Percentiles rank a stretch among this genome's conserved stretches.
phyloP scores from a whole-genome alignment of 352 stramenopile genomes.

The Peronosclerospora sorghi region DNA sequence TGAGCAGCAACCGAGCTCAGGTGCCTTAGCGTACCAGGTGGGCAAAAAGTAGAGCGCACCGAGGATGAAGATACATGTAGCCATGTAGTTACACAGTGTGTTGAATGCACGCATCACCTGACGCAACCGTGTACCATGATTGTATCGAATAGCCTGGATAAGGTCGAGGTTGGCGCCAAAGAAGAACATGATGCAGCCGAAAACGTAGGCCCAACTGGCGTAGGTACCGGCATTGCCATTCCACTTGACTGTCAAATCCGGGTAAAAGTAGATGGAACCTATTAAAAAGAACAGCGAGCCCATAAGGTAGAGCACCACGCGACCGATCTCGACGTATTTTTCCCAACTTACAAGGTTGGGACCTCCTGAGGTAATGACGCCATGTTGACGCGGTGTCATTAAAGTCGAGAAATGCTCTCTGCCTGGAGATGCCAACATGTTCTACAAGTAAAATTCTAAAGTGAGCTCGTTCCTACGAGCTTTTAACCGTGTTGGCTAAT shows the following conservation, averaged over 20 bases:
- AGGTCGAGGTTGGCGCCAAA: slow-evolving; percentile 62
- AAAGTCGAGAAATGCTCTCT: too few relatives aligned
- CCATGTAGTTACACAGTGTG: slow-evolving; percentile 51
- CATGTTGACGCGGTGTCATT: too few relatives aligned
- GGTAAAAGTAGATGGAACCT: slow-evolving; percentile 77
- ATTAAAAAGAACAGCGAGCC: slow-evolving; percentile 63
- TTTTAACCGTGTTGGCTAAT: too few relatives aligned
- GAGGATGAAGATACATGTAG: slow-evolving; percentile 59
- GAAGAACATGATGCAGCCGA: slow-evolving; percentile 65
- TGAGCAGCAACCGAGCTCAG: slow-evolving; percentile 56
- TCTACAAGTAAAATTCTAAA: too few relatives aligned
- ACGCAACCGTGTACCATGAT: slow-evolving; percentile 33
- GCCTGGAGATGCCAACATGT: too few relatives aligned
- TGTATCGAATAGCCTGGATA: slow-evolving; percentile 49
- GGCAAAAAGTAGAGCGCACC: slow-evolving; percentile 75
- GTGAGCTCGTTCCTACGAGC: too few relatives aligned
- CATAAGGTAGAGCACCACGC: slow-evolving; percentile 43
- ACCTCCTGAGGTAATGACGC: neutral
- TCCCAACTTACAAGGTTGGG: slow-evolving; percentile 26
- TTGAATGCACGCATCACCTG: slow-evolving; percentile 54
- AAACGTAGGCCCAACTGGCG: slow-evolving; percentile 54
- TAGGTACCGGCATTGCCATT: slow-evolving; percentile 49
- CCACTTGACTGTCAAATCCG: slow-evolving; percentile 53
- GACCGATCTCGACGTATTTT: slow-evolving; percentile 40
- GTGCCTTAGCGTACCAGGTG: slow-evolving; percentile 51